These are phyloP conservation scores for Kuraishia capsulata DNA, from an alignment of 805 yeast species.

Conservation along the genomic window DNA sequence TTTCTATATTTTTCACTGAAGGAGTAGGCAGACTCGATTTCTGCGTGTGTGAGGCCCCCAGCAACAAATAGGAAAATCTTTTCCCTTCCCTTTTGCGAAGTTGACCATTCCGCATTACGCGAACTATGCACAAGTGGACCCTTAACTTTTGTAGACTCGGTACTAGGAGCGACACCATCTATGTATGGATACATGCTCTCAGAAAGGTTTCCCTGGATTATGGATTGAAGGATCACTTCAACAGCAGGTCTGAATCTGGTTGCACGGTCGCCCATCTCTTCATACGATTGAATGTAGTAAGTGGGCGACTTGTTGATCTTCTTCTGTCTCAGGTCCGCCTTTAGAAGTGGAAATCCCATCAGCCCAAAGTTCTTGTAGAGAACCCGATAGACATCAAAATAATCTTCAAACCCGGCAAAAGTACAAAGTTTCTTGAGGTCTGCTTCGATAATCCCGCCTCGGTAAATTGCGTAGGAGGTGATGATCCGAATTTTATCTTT, in stretches of 20 bases:
- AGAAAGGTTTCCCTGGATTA: slow-evolving; percentile 43
- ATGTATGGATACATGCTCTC: slow-evolving; percentile 62
- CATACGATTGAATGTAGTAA: slow-evolving; percentile 27
- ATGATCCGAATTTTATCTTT: slow-evolving; percentile 71
- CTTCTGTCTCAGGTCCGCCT: slow-evolving; percentile 28
- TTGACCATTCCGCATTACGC: slow-evolving; percentile 72
- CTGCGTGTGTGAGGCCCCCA: slow-evolving; percentile 86
- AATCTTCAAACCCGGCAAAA: slow-evolving; percentile 35
- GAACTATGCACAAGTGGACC: slow-evolving; percentile 14
- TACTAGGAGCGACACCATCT: slow-evolving; percentile 22
- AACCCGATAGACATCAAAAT: slow-evolving; percentile 34
- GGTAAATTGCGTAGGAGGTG: slow-evolving; percentile 62
- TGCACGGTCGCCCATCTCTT: slow-evolving; percentile 32
- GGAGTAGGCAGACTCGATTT: slow-evolving; percentile 67
- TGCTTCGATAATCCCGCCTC: slow-evolving; percentile 71
- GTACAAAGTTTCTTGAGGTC: slow-evolving; percentile 66
- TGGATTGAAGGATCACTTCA: slow-evolving; percentile 45
- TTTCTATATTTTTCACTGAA: slow-evolving; percentile 51
- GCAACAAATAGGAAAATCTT: slow-evolving; percentile 72
- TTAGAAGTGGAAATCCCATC: slow-evolving; percentile 25
- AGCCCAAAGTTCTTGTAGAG: slow-evolving; percentile 49
- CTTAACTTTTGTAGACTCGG: slow-evolving; percentile 14
- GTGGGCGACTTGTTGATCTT: slow-evolving; percentile 26
- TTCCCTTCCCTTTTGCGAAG: slow-evolving; percentile 34
- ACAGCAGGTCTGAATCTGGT: slow-evolving; percentile 70